A percentile compares a stretch with the other conserved stretches of the same genome.
These are phyloP conservation scores for Rhodotorula diobovata DNA, from an alignment of 768 basidiomycete genomes.

Conservation along the genomic window DNA sequence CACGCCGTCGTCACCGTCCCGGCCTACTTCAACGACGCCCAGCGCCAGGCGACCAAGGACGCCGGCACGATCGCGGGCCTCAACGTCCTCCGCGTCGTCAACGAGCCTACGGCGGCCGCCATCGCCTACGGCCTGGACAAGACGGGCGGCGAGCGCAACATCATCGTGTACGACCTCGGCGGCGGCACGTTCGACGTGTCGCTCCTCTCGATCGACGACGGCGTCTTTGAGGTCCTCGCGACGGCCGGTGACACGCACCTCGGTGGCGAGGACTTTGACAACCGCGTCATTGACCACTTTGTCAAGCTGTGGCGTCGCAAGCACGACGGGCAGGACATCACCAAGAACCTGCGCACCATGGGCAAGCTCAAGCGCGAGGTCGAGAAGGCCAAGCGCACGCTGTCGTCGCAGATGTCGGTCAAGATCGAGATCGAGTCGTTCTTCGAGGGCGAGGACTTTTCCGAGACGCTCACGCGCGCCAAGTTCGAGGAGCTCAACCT, in stretches of 20 bases:
- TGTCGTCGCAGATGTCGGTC: conserved; percentile 82
- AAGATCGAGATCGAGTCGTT: conserved; percentile 93
- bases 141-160: conserved; percentile 77
- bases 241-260: conserved; percentile 93
- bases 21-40: conserved; percentile 87
- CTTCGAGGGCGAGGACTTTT: conserved; percentile 93
- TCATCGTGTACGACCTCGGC: conserved; percentile 97
- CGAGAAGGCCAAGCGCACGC: conserved; percentile 90
- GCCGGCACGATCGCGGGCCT: conserved; percentile 93
- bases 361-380: conserved; percentile 90
- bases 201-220: conserved; percentile 87
- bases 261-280: conserved; percentile 94
- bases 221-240: conserved; percentile 83
- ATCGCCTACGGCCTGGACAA: conserved; percentile 98
- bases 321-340: conserved; percentile 72
- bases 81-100: conserved; percentile 92
- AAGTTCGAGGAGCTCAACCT: conserved; percentile 99
- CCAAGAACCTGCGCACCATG: conserved; percentile 72
- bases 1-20: conserved; percentile 98
- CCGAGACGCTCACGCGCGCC: conserved; percentile 92
- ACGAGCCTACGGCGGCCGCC: conserved; percentile 94
- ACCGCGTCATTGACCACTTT: conserved; percentile 84
- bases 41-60: conserved; percentile 98
- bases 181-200: conserved; percentile 99
- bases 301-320: conserved; percentile 88